Evolutionary conservation across 225 moss, liverwort and hornwort genomes (phyloP).

Genomic region (Pseudoscleropodium purum): DNA sequence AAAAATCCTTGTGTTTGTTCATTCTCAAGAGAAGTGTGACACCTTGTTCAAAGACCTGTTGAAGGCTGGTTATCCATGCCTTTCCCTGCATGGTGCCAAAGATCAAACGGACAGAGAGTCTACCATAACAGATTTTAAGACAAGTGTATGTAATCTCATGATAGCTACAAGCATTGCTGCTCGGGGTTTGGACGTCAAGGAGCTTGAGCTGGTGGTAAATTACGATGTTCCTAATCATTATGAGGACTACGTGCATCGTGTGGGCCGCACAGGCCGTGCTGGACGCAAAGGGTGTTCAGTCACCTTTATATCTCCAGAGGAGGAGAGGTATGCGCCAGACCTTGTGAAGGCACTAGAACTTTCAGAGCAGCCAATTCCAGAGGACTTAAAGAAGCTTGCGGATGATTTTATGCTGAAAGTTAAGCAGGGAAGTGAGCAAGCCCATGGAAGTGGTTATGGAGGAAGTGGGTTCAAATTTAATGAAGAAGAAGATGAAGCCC

Average conservation of each 20-base stretch:
- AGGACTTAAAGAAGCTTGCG: slow-evolving; percentile 92
- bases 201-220: slow-evolving; percentile 91
- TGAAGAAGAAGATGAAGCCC: slow-evolving; percentile 98
- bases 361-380: slow-evolving; percentile 92
- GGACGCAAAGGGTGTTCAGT: slow-evolving; percentile 92
- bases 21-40: slow-evolving; percentile 98
- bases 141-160: slow-evolving; percentile 91
- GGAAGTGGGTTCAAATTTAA: slow-evolving; percentile 98
- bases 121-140: slow-evolving; percentile 93
- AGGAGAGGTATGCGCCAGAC: slow-evolving; percentile 92
- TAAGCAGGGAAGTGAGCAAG: slow-evolving; percentile 97
- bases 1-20: slow-evolving; percentile 91
- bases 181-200: slow-evolving; percentile 97
- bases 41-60: slow-evolving; percentile 81
- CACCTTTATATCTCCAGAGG: slow-evolving; percentile 91
- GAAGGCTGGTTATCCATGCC: slow-evolving; percentile 88
- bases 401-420: slow-evolving; percentile 95
- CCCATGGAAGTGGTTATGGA: slow-evolving; percentile 97
- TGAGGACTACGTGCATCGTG: slow-evolving; percentile 98
- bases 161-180: slow-evolving; percentile 97
- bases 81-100: slow-evolving; percentile 96
- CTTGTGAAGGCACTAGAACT: slow-evolving; percentile 90
- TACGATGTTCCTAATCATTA: slow-evolving; percentile 98
- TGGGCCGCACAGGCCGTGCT: slow-evolving; percentile 95
- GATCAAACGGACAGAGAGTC: slow-evolving; percentile 97